Evolutionary conservation across 2,329 filamentous ascomycete genomes (phyloP).

Genomic region (Venturia oleaginea): DNA sequence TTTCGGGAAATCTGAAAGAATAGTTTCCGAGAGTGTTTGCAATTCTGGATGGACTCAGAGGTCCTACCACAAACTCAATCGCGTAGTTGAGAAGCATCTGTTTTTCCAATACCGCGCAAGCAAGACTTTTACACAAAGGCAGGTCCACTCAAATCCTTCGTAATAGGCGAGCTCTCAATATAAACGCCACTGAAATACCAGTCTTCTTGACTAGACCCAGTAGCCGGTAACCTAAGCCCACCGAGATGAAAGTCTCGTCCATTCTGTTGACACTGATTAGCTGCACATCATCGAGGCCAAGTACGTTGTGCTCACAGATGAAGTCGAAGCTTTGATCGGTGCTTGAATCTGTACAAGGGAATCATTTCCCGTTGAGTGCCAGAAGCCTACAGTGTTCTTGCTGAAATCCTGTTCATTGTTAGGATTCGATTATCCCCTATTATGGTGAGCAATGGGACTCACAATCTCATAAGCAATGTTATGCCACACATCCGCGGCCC

Average conservation of each 20-base stretch:
- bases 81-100: no score
- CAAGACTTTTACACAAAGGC: not conserved
- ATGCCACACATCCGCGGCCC: conserved; percentile 59
- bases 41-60: no score
- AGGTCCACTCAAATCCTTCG: conserved; percentile 30
- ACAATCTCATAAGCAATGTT: conserved; percentile 66
- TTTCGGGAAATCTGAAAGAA: no score
- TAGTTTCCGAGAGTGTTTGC: no score
- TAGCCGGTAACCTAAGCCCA: conserved; percentile 54
- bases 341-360: conserved; percentile 49
- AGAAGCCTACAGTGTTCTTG: conserved; percentile 54
- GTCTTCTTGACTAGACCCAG: conserved; percentile 48
- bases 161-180: conserved; percentile 50
- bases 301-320: conserved; percentile 28
- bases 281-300: not conserved
- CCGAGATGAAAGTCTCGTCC: conserved; percentile 66
- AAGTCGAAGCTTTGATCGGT: conserved; percentile 51
- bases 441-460: conserved; percentile 17
- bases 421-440: not conserved
- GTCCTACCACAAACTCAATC: no score
- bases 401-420: conserved; percentile 45
- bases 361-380: conserved; percentile 56
- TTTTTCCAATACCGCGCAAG: no score
- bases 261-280: conserved; percentile 33
- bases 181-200: conserved; percentile 66